A percentile compares a stretch with the other conserved stretches of the same genome.
These are phyloP conservation scores for Cornus kousa DNA, from an alignment of 148 eudicot genomes.

Conservation along the genomic window DNA sequence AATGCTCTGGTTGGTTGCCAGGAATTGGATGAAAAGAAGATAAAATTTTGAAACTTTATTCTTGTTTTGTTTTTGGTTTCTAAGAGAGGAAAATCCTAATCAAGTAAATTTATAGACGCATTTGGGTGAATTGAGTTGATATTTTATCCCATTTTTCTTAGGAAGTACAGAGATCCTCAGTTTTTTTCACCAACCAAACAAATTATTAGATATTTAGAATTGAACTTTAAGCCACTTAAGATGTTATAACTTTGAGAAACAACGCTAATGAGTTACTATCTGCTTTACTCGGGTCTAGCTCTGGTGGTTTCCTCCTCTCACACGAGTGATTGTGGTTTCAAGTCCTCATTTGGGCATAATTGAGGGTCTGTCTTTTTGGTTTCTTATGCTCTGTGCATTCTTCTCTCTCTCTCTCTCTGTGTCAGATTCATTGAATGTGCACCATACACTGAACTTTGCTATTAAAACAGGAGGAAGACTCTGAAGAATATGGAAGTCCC, in stretches of 20 bases:
- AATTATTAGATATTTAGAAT: background rate
- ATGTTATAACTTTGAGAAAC: background rate
- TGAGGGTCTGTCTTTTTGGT: background rate
- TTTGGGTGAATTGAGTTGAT: background rate
- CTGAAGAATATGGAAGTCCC: conserved; percentile 87
- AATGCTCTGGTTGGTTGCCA: background rate
- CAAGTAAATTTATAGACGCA: background rate
- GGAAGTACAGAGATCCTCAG: background rate
- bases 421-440: too few species aligned
- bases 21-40: background rate
- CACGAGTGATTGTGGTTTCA: too few species aligned
- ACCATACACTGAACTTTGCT: conserved; percentile 9
- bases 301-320: too few species aligned
- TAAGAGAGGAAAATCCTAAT: background rate
- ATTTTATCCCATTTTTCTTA: too few species aligned
- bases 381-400: background rate
- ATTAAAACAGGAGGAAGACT: conserved; percentile 75
- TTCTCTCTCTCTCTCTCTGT: too few species aligned
- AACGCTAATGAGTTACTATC: background rate
- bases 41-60: background rate
- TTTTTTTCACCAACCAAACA: background rate
- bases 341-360: too few species aligned
- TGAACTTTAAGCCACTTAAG: background rate
- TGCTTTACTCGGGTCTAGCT: background rate
- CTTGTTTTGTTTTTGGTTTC: background rate